Evolutionary conservation across 768 basidiomycete genomes (phyloP).

Genomic region (Strobilomyces confusus): DNA sequence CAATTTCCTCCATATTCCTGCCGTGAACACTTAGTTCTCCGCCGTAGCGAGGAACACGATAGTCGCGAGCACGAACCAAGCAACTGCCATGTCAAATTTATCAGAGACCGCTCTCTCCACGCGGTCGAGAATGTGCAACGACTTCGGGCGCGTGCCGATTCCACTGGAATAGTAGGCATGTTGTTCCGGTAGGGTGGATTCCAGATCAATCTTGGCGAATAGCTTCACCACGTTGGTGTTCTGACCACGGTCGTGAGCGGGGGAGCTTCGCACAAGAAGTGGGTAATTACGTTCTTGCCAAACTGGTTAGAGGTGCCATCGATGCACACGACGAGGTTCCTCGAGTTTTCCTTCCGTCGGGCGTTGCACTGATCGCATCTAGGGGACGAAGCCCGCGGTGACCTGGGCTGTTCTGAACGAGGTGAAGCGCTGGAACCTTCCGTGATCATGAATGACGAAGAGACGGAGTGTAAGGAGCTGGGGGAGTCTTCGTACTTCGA

Average conservation of each 20-base stretch:
- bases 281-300: conserved; percentile 14
- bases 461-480: too few species aligned
- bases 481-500: background rate
- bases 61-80: conserved; percentile 28
- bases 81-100: conserved; percentile 36
- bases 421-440: background rate
- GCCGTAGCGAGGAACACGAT: background rate
- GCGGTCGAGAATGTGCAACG: conserved; percentile 22
- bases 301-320: conserved; percentile 25
- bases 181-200: conserved; percentile 21
- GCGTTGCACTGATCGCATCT: conserved; percentile 14
- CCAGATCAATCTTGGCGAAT: conserved; percentile 26
- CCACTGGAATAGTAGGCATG: conserved; percentile 35
- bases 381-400: background rate
- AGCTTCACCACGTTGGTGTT: conserved; percentile 39
- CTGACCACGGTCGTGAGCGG: conserved; percentile 20
- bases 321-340: conserved; percentile 25
- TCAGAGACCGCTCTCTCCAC: conserved; percentile 18
- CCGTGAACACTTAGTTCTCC: too few species aligned
- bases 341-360: conserved; percentile 5
- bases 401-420: background rate
- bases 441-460: background rate
- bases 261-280: background rate
- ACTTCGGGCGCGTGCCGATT: conserved; percentile 34
- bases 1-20: conserved; percentile 36